Conservation (phyloP, 805 yeast genomes). For the Cyberlindnera euphorbiae region DNA sequence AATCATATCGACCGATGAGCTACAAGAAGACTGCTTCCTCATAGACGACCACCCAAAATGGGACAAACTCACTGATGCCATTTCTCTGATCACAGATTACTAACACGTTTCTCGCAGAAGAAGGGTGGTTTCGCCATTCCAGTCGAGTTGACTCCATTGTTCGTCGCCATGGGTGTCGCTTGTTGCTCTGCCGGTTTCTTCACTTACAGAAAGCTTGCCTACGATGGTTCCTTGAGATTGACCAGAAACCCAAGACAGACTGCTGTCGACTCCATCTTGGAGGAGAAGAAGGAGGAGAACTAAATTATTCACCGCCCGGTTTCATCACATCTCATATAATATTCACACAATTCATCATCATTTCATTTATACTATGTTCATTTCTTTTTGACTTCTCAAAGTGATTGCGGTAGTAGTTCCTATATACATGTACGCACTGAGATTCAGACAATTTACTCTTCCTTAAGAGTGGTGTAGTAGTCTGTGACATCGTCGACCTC, state of each 20-base stretch:
- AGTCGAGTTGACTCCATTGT: constrained; percentile 55
- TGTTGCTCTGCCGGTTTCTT: constrained; percentile 45
- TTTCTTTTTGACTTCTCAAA: too few species aligned
- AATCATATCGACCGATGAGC: too few species aligned
- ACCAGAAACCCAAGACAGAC: constrained; percentile 42
- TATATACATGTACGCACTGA: background rate
- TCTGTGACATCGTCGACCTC: constrained; percentile 82
- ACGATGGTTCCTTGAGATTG: constrained; percentile 46
- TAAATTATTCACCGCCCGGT: constrained; percentile 1
- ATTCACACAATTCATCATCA: background rate
- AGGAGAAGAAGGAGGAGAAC: constrained; percentile 12
- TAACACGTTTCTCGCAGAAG: constrained; percentile 26
- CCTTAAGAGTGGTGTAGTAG: constrained; percentile 62
- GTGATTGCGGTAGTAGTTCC: background rate
- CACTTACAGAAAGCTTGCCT: constrained; percentile 44
- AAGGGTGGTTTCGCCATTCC: constrained; percentile 39
- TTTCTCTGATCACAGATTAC: too few species aligned
- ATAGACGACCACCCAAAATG: too few species aligned
- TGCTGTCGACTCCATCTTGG: constrained; percentile 14
- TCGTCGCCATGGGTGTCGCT: constrained; percentile 53
- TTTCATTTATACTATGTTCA: too few species aligned
- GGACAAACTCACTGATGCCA: too few species aligned
- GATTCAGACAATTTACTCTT: constrained; percentile 19
- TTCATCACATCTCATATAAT: background rate
- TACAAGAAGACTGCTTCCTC: too few species aligned